Conservation (phyloP, 495 filamentous ascomycete species). For the Antarctomyces pellizariae region DNA sequence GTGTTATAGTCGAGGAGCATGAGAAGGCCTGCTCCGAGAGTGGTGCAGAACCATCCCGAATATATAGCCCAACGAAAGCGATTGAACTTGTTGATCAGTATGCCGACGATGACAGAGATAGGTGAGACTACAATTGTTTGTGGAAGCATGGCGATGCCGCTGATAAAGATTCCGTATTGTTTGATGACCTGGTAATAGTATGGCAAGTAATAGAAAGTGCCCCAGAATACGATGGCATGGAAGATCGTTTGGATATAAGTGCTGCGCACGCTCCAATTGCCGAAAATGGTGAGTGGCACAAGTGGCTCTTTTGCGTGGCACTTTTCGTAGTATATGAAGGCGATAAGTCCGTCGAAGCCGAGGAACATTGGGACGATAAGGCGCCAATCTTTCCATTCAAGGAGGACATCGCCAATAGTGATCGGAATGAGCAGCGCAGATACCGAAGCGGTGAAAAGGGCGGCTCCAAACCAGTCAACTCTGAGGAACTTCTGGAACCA, state of each 20-base stretch:
- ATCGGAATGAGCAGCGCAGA: constrained; percentile 27
- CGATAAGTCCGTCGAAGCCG: constrained; percentile 20
- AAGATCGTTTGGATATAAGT: constrained; percentile 21
- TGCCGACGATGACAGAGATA: constrained; percentile 23
- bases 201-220: constrained; percentile 39
- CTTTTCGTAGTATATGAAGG: constrained; percentile 25
- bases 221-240: constrained; percentile 25
- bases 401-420: constrained; percentile 29
- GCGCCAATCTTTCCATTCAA: constrained; percentile 26
- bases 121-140: constrained; percentile 25
- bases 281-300: constrained; percentile 21
- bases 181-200: constrained; percentile 46
- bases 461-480: constrained; percentile 36
- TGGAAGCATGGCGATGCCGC: constrained; percentile 37
- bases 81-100: constrained; percentile 22
- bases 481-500: constrained; percentile 20
- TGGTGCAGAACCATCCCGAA: constrained; percentile 27
- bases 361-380: constrained; percentile 33
- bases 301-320: constrained; percentile 20
- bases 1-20: constrained; percentile 24
- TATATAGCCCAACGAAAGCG: constrained; percentile 29
- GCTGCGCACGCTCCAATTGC: constrained; percentile 16
- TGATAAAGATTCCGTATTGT: constrained; percentile 27
- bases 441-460: constrained; percentile 25
- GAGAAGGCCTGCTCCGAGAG: constrained; percentile 23